These are phyloP conservation scores for Pontederia crassipes DNA, from an alignment of 176 grass and related monocot species.

Conservation along the genomic window DNA sequence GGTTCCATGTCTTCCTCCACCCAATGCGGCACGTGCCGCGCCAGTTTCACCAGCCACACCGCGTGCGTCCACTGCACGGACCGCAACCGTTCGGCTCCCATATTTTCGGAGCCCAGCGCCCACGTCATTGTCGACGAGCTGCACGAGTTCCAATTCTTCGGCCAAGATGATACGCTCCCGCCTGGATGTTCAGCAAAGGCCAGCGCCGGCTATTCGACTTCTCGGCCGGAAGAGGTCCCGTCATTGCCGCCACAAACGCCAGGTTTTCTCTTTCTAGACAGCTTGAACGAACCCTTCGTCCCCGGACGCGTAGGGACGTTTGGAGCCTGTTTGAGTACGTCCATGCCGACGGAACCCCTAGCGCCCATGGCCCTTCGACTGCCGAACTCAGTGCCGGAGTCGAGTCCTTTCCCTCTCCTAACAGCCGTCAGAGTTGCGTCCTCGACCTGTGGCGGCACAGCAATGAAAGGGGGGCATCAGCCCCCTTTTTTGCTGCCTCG, in stretches of 20 bases:
- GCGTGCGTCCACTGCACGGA: constrained; percentile 21
- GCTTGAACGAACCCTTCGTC: not conserved
- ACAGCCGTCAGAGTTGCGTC: too few relatives aligned
- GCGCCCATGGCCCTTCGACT: constrained; percentile 6
- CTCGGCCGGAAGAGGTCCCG: not conserved
- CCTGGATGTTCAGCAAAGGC: constrained; percentile 36
- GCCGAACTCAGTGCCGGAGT: too few relatives aligned
- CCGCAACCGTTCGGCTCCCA: constrained; percentile 25
- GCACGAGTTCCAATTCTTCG: constrained; percentile 49
- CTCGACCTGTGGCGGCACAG: too few relatives aligned
- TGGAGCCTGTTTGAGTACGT: constrained; percentile 1
- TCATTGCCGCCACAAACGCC: constrained; percentile 6
- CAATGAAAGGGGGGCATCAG: too few relatives aligned
- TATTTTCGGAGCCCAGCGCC: not conserved
- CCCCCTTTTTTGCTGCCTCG: too few relatives aligned
- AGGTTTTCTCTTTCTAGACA: constrained; percentile 11
- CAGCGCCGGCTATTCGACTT: not conserved
- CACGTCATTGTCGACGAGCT: constrained; percentile 12
- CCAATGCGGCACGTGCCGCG: constrained; percentile 22
- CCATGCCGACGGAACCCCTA: not conserved
- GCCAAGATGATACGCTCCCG: constrained; percentile 22
- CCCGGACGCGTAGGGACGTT: constrained; percentile 23
- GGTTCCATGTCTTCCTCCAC: constrained; percentile 8
- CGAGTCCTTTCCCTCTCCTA: too few relatives aligned
- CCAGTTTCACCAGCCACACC: not conserved